These are phyloP conservation scores for Globisporangium orthogonon DNA, from an alignment of 352 stramenopile species.

Conservation along the genomic window DNA sequence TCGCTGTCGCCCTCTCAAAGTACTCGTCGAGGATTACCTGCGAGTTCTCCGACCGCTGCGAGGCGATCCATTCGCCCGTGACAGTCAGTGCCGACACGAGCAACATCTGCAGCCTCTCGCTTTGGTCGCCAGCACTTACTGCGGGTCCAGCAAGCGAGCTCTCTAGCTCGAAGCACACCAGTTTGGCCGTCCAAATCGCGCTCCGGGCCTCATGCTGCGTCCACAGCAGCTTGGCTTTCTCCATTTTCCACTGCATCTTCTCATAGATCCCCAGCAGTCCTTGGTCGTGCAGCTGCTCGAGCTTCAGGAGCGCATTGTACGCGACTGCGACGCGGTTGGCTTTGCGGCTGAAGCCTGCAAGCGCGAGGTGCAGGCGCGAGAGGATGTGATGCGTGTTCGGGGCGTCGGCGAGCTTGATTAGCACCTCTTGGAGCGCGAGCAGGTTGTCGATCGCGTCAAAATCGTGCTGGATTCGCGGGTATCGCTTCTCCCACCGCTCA, in stretches of 20 bases:
- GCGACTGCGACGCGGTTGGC: constrained; percentile 56
- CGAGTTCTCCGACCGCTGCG: constrained; percentile 89
- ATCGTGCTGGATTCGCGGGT: constrained; percentile 34
- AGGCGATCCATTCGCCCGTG: constrained; percentile 91
- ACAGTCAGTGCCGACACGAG: constrained; percentile 60
- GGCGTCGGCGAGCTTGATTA: constrained; percentile 34
- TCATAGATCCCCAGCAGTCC: constrained; percentile 31
- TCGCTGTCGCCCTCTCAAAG: constrained; percentile 76
- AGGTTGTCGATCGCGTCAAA: constrained; percentile 59
- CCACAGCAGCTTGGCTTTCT: constrained; percentile 78
- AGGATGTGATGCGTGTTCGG: constrained; percentile 19
- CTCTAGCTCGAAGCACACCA: constrained; percentile 38
- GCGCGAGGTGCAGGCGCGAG: constrained; percentile 46
- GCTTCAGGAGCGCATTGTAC: constrained; percentile 53
- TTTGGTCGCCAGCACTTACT: constrained; percentile 2
- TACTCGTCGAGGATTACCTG: constrained; percentile 91
- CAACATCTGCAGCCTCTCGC: constrained; percentile 35
- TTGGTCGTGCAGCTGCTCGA: constrained; percentile 44
- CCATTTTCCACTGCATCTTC: constrained; percentile 55
- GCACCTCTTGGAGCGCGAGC: constrained; percentile 51
- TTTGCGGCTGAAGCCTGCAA: constrained; percentile 54
- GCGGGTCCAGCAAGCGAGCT: constrained; percentile 17
- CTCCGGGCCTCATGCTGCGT: constrained; percentile 62
- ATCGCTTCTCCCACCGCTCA: constrained; percentile 34
- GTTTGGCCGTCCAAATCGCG: constrained; percentile 68